Base-by-base conservation (phyloP, 768 basidiomycete genomes). In the Lentinula sp. region DNA sequence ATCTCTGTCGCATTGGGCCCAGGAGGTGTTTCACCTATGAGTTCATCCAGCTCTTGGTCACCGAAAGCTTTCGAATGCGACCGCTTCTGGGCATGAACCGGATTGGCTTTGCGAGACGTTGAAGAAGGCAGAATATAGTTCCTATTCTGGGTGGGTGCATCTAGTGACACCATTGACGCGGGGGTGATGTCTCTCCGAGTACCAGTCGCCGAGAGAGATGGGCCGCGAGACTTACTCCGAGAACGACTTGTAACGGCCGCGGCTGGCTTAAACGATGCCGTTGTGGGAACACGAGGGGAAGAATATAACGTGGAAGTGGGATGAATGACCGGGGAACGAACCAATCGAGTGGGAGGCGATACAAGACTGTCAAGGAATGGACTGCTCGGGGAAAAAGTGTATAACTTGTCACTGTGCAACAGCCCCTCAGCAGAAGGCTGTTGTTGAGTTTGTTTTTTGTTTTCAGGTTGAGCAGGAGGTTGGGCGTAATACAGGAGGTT, bases 111-210 rank as follows among this genome's bases (percentile, higher is more conserved):
- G 57, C 86, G 80, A 16, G 93, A 93, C 0, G 93, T 95, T 1
- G 78, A 70, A 0, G 90, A 93, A 0, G 89, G 86, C 0, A 79
- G 79, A 13, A 83, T 67, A 67, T 94, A 94, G 16, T 81, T 82
- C 64, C 93, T 86, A 0, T 81, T 45, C 69, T 95, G 93, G 1
- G 88, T 91, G 1, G 93, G 93, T 1, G 93, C 93, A 58, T 88
- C 84, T 65, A 86, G 69, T 15, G 87, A 80, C 18, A 94, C 82
- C 18, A 92, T 79, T 2, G 79, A 68, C 35, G 82, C 82, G 4
- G 90, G 86, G 3, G 82, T 82, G 45, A 86, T 74, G 70, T 87
- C 86, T 72, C 84, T 87, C 64, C 89, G 84, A 9, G 86, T 89
- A 28, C 89, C 89, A 2, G 84, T 91, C 3, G 82, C 84, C 0